Base-by-base conservation (phyloP, 768 basidiomycete species). In the Phaffia australis region DNA sequence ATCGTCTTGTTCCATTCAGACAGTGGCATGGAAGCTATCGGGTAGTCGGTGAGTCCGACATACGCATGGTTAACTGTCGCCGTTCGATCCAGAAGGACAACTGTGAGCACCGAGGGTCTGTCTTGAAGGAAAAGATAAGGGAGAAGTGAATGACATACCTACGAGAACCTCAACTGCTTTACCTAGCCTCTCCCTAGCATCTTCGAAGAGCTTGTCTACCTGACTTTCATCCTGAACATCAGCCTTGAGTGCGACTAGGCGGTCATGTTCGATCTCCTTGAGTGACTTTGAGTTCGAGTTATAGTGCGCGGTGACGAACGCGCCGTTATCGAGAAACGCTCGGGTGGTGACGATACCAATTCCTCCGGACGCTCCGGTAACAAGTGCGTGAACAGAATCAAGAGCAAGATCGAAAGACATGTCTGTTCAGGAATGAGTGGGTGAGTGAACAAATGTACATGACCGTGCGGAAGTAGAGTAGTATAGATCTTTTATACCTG, bases 301-400 rank as follows among this genome's bases (percentile, higher is more conserved):
- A 74, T 84, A 88, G 72, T 87, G 85, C 0, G 85, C 86, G 0
- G 85, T 83, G 14, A 88, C 85, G 60, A 79, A 81, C 0, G 87
- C 85, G 11, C 85, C 86, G 70, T 85, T 84, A 83, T 85, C 78
- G 42, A 84, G 79, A 72, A 83, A 88, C 0, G 81, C 72, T 16
- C 78, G 78, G 19, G 79, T 79, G 3, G 83, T 85, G 70, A 82
- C 83, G 0, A 86, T 77, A 11, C 87, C 87, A 47, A 89, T 88
- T 0, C 85, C 87, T 3, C 87, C 86, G 70, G 83, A 86, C 1
- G 86, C 86, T 58, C 87, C 87, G 84, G 73, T 71, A 32, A 87
- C 79, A 21, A 87, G 79, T 49, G 86, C 85, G 73, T 87, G 86
- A 9, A 85, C 82, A 64, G 75, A 79, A 61, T 81, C 74, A 59